phyloP scores from a whole-genome alignment of 768 basidiomycete species.

The Pleurotus giganteus region DNA sequence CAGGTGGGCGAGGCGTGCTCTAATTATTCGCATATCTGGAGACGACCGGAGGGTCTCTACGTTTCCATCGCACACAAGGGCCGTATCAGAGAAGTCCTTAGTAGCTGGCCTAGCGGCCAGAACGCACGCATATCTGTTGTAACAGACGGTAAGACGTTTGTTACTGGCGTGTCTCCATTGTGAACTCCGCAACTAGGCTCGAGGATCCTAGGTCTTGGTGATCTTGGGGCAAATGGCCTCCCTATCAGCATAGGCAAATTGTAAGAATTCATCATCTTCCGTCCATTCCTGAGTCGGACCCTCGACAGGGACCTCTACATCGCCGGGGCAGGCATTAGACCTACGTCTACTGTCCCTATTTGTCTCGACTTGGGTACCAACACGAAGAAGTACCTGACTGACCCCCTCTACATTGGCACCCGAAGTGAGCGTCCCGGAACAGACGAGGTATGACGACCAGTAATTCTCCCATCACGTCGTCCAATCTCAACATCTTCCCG shows the following conservation, averaged over 20 bases:
- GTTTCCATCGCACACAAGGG: conserved; percentile 69
- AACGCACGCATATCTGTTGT: conserved; percentile 69
- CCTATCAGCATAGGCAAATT: conserved; percentile 76
- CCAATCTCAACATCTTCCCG: not conserved
- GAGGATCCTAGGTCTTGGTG: conserved; percentile 69
- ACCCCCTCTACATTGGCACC: conserved; percentile 76
- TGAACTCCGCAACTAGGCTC: conserved; percentile 38
- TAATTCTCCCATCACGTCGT: not conserved
- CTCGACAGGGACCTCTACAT: conserved; percentile 60
- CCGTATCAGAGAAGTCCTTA: conserved; percentile 54
- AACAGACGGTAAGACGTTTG: conserved; percentile 55
- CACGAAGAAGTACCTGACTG: conserved; percentile 60
- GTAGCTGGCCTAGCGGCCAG: conserved; percentile 44
- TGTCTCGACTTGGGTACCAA: conserved; percentile 78
- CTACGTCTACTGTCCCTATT: conserved; percentile 57
- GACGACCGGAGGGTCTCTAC: conserved; percentile 57
- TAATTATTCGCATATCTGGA: conserved; percentile 69
- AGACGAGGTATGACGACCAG: conserved; percentile 33
- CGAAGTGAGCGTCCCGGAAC: conserved; percentile 49
- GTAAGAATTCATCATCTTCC: conserved; percentile 28
- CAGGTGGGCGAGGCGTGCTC: conserved; percentile 72
- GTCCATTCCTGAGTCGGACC: not conserved
- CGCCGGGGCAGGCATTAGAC: conserved; percentile 65
- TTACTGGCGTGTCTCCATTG: conserved; percentile 18
- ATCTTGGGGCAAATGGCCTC: conserved; percentile 46